These are phyloP conservation scores for Aspergillus sp. DNA, from an alignment of 2,329 filamentous ascomycete genomes.

Conservation along the genomic window DNA sequence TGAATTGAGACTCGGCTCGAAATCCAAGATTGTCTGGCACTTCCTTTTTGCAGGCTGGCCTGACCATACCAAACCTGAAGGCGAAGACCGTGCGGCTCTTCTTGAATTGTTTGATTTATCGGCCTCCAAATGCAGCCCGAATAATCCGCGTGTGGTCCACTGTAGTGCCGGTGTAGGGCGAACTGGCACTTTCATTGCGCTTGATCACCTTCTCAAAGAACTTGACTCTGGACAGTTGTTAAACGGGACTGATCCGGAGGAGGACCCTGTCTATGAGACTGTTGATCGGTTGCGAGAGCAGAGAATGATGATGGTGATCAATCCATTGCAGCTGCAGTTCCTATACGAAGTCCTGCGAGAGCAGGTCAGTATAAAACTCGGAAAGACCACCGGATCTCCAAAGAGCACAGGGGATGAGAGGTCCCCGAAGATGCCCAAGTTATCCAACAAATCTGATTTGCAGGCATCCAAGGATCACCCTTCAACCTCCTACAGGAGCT, in stretches of 20 bases:
- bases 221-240: constrained; percentile 66
- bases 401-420: constrained; percentile 20
- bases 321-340: constrained; percentile 74
- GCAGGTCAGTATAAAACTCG: constrained; percentile 30
- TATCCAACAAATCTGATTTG: constrained; percentile 25
- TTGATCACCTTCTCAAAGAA: constrained; percentile 86
- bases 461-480: constrained; percentile 20
- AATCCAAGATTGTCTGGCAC: constrained; percentile 68
- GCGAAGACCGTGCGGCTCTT: constrained; percentile 45
- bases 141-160: constrained; percentile 73
- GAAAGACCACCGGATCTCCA: constrained; percentile 16
- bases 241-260: constrained; percentile 37
- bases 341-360: constrained; percentile 80
- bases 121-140: constrained; percentile 38
- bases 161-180: constrained; percentile 91
- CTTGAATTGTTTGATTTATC: constrained; percentile 46
- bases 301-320: constrained; percentile 92
- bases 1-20: constrained; percentile 39
- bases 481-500: constrained; percentile 20
- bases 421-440: constrained; percentile 30
- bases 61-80: constrained; percentile 74
- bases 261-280: constrained; percentile 68
- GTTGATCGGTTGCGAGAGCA: constrained; percentile 80
- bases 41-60: constrained; percentile 83
- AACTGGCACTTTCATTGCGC: constrained; percentile 88